These are phyloP conservation scores for Anacardium occidentale DNA, from an alignment of 345 rosid genomes.

Conservation along the genomic window DNA sequence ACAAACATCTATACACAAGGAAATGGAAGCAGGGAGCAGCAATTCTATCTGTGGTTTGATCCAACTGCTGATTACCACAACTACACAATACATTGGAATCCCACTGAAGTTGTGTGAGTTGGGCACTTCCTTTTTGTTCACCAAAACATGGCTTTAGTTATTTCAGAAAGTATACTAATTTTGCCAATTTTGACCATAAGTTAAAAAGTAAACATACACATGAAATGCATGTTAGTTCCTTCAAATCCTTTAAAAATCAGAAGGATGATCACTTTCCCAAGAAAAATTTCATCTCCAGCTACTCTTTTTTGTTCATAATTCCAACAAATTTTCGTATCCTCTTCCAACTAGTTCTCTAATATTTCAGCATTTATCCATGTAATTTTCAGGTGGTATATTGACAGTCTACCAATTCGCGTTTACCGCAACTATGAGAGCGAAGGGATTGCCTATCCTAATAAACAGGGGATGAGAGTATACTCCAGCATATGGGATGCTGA, in stretches of 20 bases:
- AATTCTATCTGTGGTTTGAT: slow-evolving; percentile 58
- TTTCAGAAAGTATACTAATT: background rate
- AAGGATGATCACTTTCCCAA: background rate
- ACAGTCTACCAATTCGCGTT: slow-evolving; percentile 57
- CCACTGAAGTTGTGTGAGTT: slow-evolving; percentile 58
- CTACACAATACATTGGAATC: slow-evolving; percentile 80
- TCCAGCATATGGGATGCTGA: slow-evolving; percentile 78
- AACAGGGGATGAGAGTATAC: slow-evolving; percentile 67
- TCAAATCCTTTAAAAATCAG: background rate
- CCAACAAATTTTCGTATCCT: background rate
- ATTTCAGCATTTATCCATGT: background rate
- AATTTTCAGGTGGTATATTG: slow-evolving; percentile 58
- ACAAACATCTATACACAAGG: slow-evolving; percentile 69
- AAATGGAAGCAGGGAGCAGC: slow-evolving; percentile 61
- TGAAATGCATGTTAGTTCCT: background rate
- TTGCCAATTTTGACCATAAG: background rate
- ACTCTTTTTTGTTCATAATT: background rate
- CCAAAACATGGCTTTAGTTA: background rate
- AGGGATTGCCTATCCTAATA: slow-evolving; percentile 66
- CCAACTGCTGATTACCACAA: slow-evolving; percentile 70
- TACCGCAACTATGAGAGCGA: slow-evolving; percentile 52
- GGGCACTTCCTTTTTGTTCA: background rate
- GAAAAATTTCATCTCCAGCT: background rate
- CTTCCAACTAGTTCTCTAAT: too few relatives aligned
- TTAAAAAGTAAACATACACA: background rate